These are phyloP conservation scores for Houttuynia cordata DNA, from an alignment of 164 flowering plant species.

Conservation along the genomic window DNA sequence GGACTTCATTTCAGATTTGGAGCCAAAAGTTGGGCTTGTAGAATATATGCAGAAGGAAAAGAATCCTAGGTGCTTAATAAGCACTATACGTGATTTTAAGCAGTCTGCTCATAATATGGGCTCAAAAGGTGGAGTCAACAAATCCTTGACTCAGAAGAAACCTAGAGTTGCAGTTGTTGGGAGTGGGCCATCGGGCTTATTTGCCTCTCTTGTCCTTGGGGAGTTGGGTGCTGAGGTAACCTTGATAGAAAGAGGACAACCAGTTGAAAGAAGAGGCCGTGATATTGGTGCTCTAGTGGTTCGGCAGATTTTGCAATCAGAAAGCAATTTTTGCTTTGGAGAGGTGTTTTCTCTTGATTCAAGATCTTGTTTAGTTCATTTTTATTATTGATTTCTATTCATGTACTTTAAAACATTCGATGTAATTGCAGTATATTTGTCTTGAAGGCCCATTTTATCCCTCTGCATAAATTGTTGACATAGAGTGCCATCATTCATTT, in stretches of 20 bases:
- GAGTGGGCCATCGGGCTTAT: constrained; percentile 90
- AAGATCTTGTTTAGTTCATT: not conserved
- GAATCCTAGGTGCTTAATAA: constrained; percentile 46
- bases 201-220: constrained; percentile 92
- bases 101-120: constrained; percentile 11
- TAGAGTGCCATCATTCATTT: no score
- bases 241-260: constrained; percentile 82
- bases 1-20: constrained; percentile 69
- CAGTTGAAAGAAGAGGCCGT: constrained; percentile 94
- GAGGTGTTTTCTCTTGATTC: constrained; percentile 56
- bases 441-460: no score
- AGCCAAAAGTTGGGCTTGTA: constrained; percentile 63
- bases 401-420: no score
- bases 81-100: constrained; percentile 29
- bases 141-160: constrained; percentile 11
- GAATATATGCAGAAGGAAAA: constrained; percentile 43
- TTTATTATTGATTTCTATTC: no score
- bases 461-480: no score
- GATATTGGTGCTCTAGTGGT: constrained; percentile 93
- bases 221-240: constrained; percentile 96
- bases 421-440: no score
- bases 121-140: constrained; percentile 8
- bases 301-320: constrained; percentile 65
- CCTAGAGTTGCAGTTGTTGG: constrained; percentile 91
- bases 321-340: constrained; percentile 99